These are phyloP conservation scores for Septoria linicola DNA, from an alignment of 2,329 filamentous ascomycete species.

Conservation along the genomic window DNA sequence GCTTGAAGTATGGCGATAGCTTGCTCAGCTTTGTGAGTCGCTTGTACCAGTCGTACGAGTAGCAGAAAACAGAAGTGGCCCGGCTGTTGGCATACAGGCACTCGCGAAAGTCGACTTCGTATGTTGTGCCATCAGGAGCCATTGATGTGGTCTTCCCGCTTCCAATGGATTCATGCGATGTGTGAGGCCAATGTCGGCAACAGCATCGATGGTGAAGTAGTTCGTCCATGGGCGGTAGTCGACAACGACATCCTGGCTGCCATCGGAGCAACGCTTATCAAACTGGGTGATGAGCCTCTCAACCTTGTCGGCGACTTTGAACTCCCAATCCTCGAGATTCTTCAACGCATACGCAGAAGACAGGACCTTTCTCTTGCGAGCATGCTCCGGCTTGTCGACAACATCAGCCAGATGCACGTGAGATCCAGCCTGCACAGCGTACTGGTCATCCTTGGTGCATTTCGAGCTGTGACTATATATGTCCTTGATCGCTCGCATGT, in stretches of 20 bases:
- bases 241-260: conserved; percentile 32
- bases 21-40: conserved; percentile 50
- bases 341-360: conserved; percentile 43
- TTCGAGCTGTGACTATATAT: conserved; percentile 43
- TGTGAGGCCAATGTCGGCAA: conserved; percentile 43
- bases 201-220: conserved; percentile 42
- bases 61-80: conserved; percentile 53
- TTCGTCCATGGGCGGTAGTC: conserved; percentile 42
- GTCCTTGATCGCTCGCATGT: conserved; percentile 42
- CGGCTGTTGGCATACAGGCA: conserved; percentile 53
- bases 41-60: conserved; percentile 54
- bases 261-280: conserved; percentile 30
- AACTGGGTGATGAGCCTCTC: conserved; percentile 38
- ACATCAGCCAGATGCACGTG: conserved; percentile 43
- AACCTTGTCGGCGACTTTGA: conserved; percentile 42
- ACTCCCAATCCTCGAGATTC: conserved; percentile 44
- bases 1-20: conserved; percentile 45
- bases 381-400: conserved; percentile 42
- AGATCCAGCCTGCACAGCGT: conserved; percentile 34
- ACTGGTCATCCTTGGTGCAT: conserved; percentile 40
- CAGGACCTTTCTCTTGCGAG: conserved; percentile 42
- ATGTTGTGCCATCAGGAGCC: conserved; percentile 43
- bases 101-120: conserved; percentile 51
- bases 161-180: conserved; percentile 39
- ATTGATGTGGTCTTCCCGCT: conserved; percentile 34